Base-by-base conservation (phyloP, 2,329 filamentous ascomycete species). In the Diaporthe humulicola region DNA sequence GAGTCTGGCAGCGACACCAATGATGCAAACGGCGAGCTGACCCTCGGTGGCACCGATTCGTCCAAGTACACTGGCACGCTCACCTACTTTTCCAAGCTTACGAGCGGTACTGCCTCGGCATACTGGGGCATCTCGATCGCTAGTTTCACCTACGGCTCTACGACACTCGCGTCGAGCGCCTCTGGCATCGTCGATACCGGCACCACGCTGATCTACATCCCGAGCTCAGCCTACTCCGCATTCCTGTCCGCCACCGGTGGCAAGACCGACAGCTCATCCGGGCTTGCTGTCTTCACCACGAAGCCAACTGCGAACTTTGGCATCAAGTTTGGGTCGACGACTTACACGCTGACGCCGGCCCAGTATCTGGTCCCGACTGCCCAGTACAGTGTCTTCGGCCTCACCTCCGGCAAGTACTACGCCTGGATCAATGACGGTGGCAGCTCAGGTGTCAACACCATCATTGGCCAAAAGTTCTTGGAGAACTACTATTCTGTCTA, bases 381-480 rank as follows among this genome's bases (percentile, higher is more conserved):
- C 14, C 77, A 81, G 77, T 81, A 81, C 71, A 73, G 61, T 60
- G 30, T 56, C 72, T 80, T 75, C 61, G 78, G 77, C 33, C 75
- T 81, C 4, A 73, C 52, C 42, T 75, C 76, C 19, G 69, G 79
- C 77, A 81, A 80, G 70, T 80, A 80, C 77, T 81, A 81, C 54
- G 76, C 80, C 38, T 81, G 79, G 79, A 81, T 81, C 61, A 77
- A 76, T 75, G 56, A 81, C 58, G 79, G 79, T 54, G 79, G 79
- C 30, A 77, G 70, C 71, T 77, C 76, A n/a, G 79, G 77, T 57
- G 77, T 81, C 52, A 79, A 79, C 70, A 79, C 77, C 25, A 79
- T 81, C 50, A 79, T 81, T 66, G 79, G 80, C 40, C 79, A 81
- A 56, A 81, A 81, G 78, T 81, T 81, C 76, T 74, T 81, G 45